Base-by-base conservation (phyloP, 2,329 filamentous ascomycete genomes). In the Colletotrichum salicis region DNA sequence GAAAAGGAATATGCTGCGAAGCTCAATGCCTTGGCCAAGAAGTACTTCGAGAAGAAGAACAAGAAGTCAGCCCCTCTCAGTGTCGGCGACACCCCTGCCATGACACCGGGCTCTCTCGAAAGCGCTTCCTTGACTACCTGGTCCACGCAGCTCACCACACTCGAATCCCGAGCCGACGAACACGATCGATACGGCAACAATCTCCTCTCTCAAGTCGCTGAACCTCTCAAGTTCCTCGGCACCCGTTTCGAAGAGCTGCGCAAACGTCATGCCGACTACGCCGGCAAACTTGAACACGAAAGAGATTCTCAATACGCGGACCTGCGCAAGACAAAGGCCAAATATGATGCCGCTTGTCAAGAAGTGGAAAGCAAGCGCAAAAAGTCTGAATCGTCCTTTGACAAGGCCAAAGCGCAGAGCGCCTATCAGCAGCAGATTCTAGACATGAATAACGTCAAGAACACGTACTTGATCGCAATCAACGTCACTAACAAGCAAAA, bases 401-500 rank as follows among this genome's bases (percentile, higher is more conserved):
- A 98, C 81, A 98, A 97, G 84, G 85, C 90, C 74, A 99, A 98
- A 84, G 95, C 96, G 8, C 94, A 97, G 79, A 92, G 90, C 79
- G 91, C 94, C 48, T 99, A 97, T 82, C 94, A 97, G 78, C 94
- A 97, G 80, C 96, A 98, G 82, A 87, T 97, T 72, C 84, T 92
- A 72, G 96, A 99, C 76, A 98, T 98, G 96, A 94, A 96, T 83
- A 99, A 99, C 80, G 89, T 93, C 81, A 99, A 99, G 86, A 99
- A 99, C 81, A 95, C 93, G n/a, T 99, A 99, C 79, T 85, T 99
- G 73, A 97, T 99, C 78, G 89, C 91, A 73, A 97, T 99, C 84
- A 97, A 97, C 79, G 94, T 98, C 70, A 97, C 95, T 41, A 99
- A 99, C 83, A 97, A 96, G 84, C 92, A 97, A 79, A 99, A 98